Conservation (phyloP, 176 grass and related monocot species). For the Lolium perenne region DNA sequence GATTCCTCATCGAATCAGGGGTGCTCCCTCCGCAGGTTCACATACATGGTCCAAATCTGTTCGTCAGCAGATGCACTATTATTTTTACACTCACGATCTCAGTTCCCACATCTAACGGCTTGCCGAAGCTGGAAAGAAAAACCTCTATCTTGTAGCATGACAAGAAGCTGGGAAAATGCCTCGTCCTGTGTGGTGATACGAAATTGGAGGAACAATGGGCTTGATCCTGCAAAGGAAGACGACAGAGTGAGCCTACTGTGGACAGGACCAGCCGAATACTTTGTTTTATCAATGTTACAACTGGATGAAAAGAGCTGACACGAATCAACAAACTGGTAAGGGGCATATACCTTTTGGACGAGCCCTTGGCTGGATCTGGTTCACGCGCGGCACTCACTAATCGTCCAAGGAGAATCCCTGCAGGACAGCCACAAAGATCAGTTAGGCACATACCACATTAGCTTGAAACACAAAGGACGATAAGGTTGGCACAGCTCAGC, state of each 20-base stretch:
- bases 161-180: slow-evolving; percentile 31
- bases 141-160: neutral
- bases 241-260: slow-evolving; percentile 25
- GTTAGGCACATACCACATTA: neutral
- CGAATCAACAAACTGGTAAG: neutral
- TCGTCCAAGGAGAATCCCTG: slow-evolving; percentile 81
- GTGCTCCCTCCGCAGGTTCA: slow-evolving; percentile 31
- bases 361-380: slow-evolving; percentile 58
- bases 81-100: slow-evolving; percentile 27
- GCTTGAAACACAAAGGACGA: slow-evolving; percentile 33
- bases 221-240: slow-evolving; percentile 53
- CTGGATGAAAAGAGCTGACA: neutral
- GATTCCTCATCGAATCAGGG: slow-evolving; percentile 40
- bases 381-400: slow-evolving; percentile 47
- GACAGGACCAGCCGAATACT: neutral
- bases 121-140: neutral
- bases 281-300: slow-evolving; percentile 24
- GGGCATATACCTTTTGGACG: slow-evolving; percentile 54
- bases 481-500: slow-evolving; percentile 10
- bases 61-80: neutral
- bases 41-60: slow-evolving; percentile 41
- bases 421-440: slow-evolving; percentile 21
- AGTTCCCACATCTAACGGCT: neutral
- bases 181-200: slow-evolving; percentile 21
- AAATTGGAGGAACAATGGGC: slow-evolving; percentile 40